Percentiles rank a stretch among this genome's conserved stretches.
These are phyloP conservation scores for Diaporthe citri DNA, from an alignment of 2,329 filamentous ascomycete species.

Conservation along the genomic window DNA sequence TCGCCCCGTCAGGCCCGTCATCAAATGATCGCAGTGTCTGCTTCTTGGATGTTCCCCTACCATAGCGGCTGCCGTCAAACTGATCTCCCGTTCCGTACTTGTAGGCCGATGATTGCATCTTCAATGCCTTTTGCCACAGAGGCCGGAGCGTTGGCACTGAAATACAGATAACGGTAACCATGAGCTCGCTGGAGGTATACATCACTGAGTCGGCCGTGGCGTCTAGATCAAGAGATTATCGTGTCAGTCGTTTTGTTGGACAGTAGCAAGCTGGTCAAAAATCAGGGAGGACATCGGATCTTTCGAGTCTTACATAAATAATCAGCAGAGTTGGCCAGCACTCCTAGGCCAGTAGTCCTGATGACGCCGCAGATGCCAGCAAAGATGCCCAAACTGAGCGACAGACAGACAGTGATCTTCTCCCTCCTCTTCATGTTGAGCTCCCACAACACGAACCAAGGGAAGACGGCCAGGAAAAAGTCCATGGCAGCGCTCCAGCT, in stretches of 20 bases:
- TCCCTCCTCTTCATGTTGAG: slow-evolving; percentile 31
- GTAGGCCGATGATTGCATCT: slow-evolving; percentile 15
- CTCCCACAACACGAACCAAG: slow-evolving; percentile 23
- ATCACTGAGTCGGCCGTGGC: slow-evolving; percentile 24
- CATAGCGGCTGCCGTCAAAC: slow-evolving; percentile 16
- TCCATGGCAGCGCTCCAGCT: slow-evolving; percentile 31
- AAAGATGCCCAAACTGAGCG: slow-evolving; percentile 24
- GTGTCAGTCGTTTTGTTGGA: not conserved
- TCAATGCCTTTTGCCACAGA: slow-evolving; percentile 17
- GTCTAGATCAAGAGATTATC: not conserved
- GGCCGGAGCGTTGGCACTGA: slow-evolving; percentile 20
- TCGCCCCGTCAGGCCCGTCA: not conserved
- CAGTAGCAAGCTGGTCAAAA: not conserved
- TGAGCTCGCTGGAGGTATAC: slow-evolving; percentile 26
- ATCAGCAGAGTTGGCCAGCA: slow-evolving; percentile 1
- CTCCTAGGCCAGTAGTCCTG: slow-evolving; percentile 28
- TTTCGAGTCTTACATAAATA: slow-evolving; percentile 17
- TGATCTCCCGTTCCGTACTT: slow-evolving; percentile 10
- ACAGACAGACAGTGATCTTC: slow-evolving; percentile 24
- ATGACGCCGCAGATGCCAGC: slow-evolving; percentile 23
- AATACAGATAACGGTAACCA: slow-evolving; percentile 17
- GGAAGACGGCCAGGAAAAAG: slow-evolving; percentile 26
- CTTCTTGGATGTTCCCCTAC: slow-evolving; percentile 18
- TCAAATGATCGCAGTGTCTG: slow-evolving; percentile 1
- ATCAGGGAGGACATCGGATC: not conserved